Conservation (phyloP, 1,284 basidiomycete species). For the Ganoderma multipileum region DNA sequence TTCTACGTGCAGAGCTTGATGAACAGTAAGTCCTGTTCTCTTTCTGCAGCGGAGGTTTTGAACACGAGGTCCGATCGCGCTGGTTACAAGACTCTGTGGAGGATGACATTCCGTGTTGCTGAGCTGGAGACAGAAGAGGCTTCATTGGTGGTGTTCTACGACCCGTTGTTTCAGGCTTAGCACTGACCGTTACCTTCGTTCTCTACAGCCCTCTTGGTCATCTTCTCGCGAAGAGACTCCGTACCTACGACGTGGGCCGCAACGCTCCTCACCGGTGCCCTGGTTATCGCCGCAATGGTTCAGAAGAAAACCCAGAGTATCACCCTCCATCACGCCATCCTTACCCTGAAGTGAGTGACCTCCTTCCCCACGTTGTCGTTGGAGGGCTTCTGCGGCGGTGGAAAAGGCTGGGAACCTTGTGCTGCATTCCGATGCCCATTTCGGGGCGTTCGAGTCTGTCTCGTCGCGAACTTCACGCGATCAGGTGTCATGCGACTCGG, state of each 20-base stretch:
- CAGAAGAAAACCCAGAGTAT: slow-evolving; percentile 32
- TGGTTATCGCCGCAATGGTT: slow-evolving; percentile 40
- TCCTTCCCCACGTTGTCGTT: not conserved
- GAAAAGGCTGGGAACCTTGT: too few species aligned
- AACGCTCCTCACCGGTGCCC: slow-evolving; percentile 37
- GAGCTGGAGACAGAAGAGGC: not conserved
- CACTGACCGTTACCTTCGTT: slow-evolving; percentile 14
- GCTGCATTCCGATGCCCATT: not conserved
- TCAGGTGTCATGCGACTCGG: too few species aligned
- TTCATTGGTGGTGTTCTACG: slow-evolving; percentile 6
- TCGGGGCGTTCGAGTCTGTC: too few species aligned
- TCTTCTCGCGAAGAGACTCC: slow-evolving; percentile 38
- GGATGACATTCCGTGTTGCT: not conserved
- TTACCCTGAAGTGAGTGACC: slow-evolving; percentile 39
- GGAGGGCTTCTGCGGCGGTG: not conserved
- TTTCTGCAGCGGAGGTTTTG: not conserved
- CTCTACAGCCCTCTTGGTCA: slow-evolving; percentile 35
- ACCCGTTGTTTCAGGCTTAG: not conserved
- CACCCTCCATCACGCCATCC: slow-evolving; percentile 39
- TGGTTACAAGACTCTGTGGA: not conserved
- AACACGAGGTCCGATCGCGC: slow-evolving; percentile 11
- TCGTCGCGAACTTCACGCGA: too few species aligned
- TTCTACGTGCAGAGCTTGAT: slow-evolving; percentile 40
- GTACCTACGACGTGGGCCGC: slow-evolving; percentile 41
- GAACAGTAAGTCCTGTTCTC: slow-evolving; percentile 34